Conservation (phyloP, 306 rosid genomes). For the Quercus dentata region DNA sequence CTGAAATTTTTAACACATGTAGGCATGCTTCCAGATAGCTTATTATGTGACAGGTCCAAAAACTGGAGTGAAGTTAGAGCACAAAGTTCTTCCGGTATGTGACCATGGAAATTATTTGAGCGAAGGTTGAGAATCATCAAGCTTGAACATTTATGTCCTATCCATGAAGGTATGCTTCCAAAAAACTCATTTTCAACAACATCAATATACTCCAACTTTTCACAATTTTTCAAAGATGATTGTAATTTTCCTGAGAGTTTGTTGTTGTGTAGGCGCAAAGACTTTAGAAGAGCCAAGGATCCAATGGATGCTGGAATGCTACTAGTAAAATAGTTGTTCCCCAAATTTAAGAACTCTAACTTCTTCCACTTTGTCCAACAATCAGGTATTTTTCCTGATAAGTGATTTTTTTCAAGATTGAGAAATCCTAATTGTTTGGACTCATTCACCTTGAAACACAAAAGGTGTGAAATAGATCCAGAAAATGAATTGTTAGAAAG, state of each 20-base stretch:
- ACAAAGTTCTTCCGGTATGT: conserved; percentile 9
- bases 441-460: neutral
- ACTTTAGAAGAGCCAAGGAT: neutral
- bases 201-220: neutral
- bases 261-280: conserved; percentile 22
- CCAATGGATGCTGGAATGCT: conserved; percentile 26
- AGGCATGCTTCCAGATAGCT: conserved; percentile 12
- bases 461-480: neutral
- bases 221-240: neutral
- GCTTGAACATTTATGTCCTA: neutral
- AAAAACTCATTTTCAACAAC: neutral
- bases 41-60: conserved; percentile 16
- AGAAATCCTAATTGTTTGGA: neutral
- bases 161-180: conserved; percentile 24
- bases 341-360: neutral
- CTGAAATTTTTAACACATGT: neutral
- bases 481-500: conserved; percentile 6
- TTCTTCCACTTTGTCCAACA: conserved; percentile 18
- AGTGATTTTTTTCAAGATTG: neutral
- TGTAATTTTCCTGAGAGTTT: conserved; percentile 23
- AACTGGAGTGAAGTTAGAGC: conserved; percentile 7
- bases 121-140: conserved; percentile 10
- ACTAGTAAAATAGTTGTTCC: conserved; percentile 16
- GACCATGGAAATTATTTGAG: conserved; percentile 9
- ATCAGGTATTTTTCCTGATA: conserved; percentile 9